Percentiles rank a stretch among this genome's conserved stretches.
These are phyloP conservation scores for Populus tremula DNA, from an alignment of 345 rosid genomes.

Conservation along the genomic window DNA sequence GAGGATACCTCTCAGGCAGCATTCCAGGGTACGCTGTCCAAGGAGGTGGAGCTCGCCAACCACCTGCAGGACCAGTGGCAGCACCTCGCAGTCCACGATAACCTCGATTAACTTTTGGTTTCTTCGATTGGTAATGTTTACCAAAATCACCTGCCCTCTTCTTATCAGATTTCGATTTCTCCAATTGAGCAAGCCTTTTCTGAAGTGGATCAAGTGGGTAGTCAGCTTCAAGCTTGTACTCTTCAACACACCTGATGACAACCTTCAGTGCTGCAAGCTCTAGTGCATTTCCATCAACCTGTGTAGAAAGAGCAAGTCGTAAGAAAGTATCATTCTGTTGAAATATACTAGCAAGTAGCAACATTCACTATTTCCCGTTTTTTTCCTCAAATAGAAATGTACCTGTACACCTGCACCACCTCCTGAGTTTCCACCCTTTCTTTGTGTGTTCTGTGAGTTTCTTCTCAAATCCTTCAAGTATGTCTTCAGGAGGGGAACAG, in stretches of 20 bases:
- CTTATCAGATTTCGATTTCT: slow-evolving; percentile 43
- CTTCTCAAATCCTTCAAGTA: slow-evolving; percentile 54
- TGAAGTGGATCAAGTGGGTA: slow-evolving; percentile 57
- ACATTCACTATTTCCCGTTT: not conserved
- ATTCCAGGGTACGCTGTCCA: slow-evolving; percentile 24
- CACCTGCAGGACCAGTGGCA: slow-evolving; percentile 16
- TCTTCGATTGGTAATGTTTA: slow-evolving; percentile 41
- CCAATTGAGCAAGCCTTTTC: slow-evolving; percentile 52
- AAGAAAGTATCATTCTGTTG: not conserved
- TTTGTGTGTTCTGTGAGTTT: slow-evolving; percentile 39
- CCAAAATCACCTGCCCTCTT: slow-evolving; percentile 40
- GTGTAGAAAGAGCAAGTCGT: slow-evolving; percentile 8
- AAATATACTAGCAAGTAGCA: slow-evolving; percentile 6
- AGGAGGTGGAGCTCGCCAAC: slow-evolving; percentile 35
- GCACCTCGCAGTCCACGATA: slow-evolving; percentile 35
- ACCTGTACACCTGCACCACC: slow-evolving; percentile 42
- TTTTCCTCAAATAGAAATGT: slow-evolving; percentile 1
- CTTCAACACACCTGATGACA: slow-evolving; percentile 47
- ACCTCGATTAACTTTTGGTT: slow-evolving; percentile 34
- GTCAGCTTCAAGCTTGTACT: slow-evolving; percentile 49
- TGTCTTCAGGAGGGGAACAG: slow-evolving; percentile 54
- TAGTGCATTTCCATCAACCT: slow-evolving; percentile 45
- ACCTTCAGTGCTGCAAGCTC: slow-evolving; percentile 55
- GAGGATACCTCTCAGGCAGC: slow-evolving; percentile 40
- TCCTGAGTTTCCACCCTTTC: slow-evolving; percentile 31